A percentile compares a stretch with the other conserved stretches of the same genome.
These are phyloP conservation scores for Schoenoplectus triqueter DNA, from an alignment of 202 grass and related monocot genomes.

Conservation along the genomic window DNA sequence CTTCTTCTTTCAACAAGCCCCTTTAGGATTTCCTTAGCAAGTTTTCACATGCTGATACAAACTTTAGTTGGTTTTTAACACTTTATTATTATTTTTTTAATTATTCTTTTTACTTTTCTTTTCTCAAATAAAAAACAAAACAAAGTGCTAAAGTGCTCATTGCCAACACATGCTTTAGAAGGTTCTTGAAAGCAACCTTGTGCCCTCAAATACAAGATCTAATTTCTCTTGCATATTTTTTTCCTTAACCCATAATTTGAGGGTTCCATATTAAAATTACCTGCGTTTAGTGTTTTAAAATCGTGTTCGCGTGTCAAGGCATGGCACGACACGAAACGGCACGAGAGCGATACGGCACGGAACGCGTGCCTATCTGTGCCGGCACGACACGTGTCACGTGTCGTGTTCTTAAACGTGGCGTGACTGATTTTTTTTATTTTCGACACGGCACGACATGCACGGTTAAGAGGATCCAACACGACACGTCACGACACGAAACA, in stretches of 20 bases:
- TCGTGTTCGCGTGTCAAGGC: too few species aligned
- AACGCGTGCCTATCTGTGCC: too few species aligned
- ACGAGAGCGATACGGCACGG: too few species aligned
- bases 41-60: constrained; percentile 33
- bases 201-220: constrained; percentile 14
- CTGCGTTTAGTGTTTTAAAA: too few species aligned
- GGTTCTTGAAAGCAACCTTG: constrained; percentile 35
- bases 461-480: too few species aligned
- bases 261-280: neutral
- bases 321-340: too few species aligned
- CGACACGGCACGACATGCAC: too few species aligned
- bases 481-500: too few species aligned
- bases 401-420: too few species aligned
- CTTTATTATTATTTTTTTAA: neutral
- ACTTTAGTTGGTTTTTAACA: constrained; percentile 31
- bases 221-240: neutral
- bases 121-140: constrained; percentile 34
- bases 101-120: neutral
- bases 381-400: too few species aligned
- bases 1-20: constrained; percentile 17
- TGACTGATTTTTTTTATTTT: too few species aligned
- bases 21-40: constrained; percentile 33
- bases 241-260: neutral
- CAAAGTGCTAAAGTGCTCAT: constrained; percentile 11
- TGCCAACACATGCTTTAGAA: constrained; percentile 39